A percentile compares a stretch with the other conserved stretches of the same genome.
These are phyloP conservation scores for Phytophthora pisi DNA, from an alignment of 352 stramenopile species.

Conservation along the genomic window DNA sequence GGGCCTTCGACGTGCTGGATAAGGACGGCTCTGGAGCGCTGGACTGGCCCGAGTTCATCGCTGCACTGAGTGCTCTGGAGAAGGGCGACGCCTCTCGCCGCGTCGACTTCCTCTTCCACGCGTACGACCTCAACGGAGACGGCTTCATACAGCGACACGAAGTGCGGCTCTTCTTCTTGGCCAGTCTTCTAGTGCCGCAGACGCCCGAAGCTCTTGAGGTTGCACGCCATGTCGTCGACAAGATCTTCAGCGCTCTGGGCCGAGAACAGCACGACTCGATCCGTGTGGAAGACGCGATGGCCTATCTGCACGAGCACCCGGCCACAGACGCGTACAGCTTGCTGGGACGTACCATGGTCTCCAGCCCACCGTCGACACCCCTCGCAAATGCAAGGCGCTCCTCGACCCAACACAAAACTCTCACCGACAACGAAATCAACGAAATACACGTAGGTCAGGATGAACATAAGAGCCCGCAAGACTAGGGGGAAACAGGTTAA, in stretches of 20 bases:
- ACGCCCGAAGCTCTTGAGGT: slow-evolving; percentile 58
- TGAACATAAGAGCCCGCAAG: slow-evolving; percentile 9
- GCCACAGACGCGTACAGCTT: slow-evolving; percentile 61
- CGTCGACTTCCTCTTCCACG: slow-evolving; percentile 72
- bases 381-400: slow-evolving; percentile 4
- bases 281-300: slow-evolving; percentile 50
- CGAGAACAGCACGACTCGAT: slow-evolving; percentile 44
- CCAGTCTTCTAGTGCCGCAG: slow-evolving; percentile 51
- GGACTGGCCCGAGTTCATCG: slow-evolving; percentile 79
- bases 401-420: background rate
- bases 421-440: background rate
- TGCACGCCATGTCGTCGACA: slow-evolving; percentile 61
- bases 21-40: slow-evolving; percentile 63
- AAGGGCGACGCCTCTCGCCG: slow-evolving; percentile 59
- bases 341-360: slow-evolving; percentile 74
- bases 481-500: slow-evolving; percentile 3
- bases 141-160: slow-evolving; percentile 64
- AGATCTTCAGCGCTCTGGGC: slow-evolving; percentile 64
- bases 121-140: slow-evolving; percentile 77
- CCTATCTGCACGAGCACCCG: slow-evolving; percentile 56
- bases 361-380: slow-evolving; percentile 24
- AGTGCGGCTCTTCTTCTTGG: slow-evolving; percentile 64
- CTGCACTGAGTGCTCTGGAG: slow-evolving; percentile 67
- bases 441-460: background rate
- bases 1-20: slow-evolving; percentile 72